Conservation (phyloP, 2,329 filamentous ascomycete genomes). For the Akanthomyces dipterigenus region DNA sequence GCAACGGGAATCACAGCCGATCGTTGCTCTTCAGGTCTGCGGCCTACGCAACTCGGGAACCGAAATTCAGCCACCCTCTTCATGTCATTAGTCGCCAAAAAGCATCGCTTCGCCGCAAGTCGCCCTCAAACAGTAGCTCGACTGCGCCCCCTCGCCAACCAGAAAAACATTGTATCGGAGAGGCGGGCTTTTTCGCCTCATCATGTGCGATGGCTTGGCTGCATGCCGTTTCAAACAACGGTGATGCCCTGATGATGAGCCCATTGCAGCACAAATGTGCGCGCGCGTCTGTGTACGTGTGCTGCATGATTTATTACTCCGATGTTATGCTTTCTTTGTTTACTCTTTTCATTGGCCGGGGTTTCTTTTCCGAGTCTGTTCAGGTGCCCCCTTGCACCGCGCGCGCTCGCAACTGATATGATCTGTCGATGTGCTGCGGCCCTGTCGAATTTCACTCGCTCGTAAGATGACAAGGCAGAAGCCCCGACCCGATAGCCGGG, state of each 20-base stretch:
- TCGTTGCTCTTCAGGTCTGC: neutral
- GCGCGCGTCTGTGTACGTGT: neutral
- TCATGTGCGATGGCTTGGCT: neutral
- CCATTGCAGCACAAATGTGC: neutral
- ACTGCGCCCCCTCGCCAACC: neutral
- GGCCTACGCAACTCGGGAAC: neutral
- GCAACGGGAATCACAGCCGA: neutral
- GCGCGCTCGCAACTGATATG: neutral
- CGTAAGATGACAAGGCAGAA: neutral
- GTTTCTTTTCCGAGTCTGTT: neutral
- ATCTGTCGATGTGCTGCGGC: neutral
- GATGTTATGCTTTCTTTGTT: neutral
- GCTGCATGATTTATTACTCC: neutral
- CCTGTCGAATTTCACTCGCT: neutral
- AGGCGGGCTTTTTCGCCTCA: neutral
- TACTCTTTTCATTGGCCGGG: neutral
- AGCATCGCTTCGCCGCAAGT: neutral
- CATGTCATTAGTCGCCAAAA: neutral
- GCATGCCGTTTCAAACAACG: neutral
- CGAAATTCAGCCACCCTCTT: neutral
- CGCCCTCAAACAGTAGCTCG: neutral
- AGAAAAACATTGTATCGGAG: neutral
- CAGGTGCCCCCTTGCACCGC: neutral
- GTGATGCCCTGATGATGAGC: neutral
- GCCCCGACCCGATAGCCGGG: conserved; percentile 1